A percentile compares a stretch with the other conserved stretches of the same genome.
Evolutionary conservation across 805 yeast species (phyloP).

Genomic region (Tetrapisispora phaffii): DNA sequence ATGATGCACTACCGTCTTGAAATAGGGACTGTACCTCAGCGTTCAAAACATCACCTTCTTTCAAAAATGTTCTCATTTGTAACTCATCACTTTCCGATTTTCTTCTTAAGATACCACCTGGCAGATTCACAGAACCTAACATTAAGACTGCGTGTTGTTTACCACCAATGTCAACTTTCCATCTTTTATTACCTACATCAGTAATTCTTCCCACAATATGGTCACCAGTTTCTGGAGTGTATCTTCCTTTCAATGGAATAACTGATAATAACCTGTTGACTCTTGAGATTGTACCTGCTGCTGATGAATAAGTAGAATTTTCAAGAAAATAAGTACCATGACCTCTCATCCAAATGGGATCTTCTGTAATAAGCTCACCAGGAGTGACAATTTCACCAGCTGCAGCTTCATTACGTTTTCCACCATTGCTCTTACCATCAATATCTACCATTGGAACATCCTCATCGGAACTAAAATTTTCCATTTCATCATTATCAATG

Average conservation of each 20-base stretch:
- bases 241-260: conserved; percentile 74
- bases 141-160: conserved; percentile 83
- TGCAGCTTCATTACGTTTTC: conserved; percentile 8
- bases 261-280: conserved; percentile 85
- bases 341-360: conserved; percentile 96
- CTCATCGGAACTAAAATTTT: conserved; percentile 34
- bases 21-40: conserved; percentile 91
- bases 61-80: conserved; percentile 87
- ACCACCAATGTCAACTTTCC: conserved; percentile 97
- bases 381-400: conserved; percentile 64
- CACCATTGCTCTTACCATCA: conserved; percentile 6
- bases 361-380: conserved; percentile 92
- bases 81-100: conserved; percentile 92
- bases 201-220: conserved; percentile 89
- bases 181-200: conserved; percentile 86
- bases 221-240: conserved; percentile 92
- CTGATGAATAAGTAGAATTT: conserved; percentile 74
- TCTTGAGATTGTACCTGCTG: conserved; percentile 80
- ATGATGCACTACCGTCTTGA: conserved; percentile 83
- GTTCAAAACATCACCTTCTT: conserved; percentile 91
- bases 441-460: conserved; percentile 12
- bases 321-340: conserved; percentile 85
- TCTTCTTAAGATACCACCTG: conserved; percentile 92
- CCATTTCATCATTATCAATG: conserved; percentile 27
- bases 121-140: conserved; percentile 92